A percentile compares a stretch with the other conserved stretches of the same genome.
These are phyloP conservation scores for Talaromyces sp. DNA, from an alignment of 2,329 filamentous ascomycete genomes.

Conservation along the genomic window DNA sequence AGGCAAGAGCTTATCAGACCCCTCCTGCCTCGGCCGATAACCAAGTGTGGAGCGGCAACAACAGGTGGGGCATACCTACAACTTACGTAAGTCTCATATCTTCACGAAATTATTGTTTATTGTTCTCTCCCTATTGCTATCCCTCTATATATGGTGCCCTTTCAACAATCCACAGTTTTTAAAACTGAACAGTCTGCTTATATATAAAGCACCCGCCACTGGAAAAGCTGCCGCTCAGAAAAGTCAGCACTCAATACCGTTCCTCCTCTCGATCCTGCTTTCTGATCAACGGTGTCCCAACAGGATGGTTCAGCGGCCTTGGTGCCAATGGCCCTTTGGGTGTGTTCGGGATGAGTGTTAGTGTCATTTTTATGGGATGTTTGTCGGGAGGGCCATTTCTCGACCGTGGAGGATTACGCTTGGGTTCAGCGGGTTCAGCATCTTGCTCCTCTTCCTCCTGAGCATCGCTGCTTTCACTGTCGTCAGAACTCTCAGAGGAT, in stretches of 20 bases:
- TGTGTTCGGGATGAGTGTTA: neutral
- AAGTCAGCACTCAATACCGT: too few relatives aligned
- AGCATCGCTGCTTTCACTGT: neutral
- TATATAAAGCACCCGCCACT: too few relatives aligned
- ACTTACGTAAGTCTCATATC: too few relatives aligned
- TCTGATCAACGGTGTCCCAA: neutral
- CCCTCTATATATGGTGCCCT: too few relatives aligned
- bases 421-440: too few relatives aligned
- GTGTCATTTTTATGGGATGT: too few relatives aligned
- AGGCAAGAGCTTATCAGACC: conserved; percentile 1
- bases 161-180: too few relatives aligned
- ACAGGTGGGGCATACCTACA: neutral
- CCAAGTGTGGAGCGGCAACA: neutral
- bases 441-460: neutral
- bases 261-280: neutral
- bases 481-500: neutral
- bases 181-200: too few relatives aligned
- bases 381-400: neutral
- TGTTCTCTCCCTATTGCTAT: too few relatives aligned
- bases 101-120: too few relatives aligned
- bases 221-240: too few relatives aligned
- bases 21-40: conserved; percentile 3
- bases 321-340: neutral
- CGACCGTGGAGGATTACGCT: too few relatives aligned
- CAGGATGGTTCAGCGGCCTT: neutral